phyloP scores from a whole-genome alignment of 2,329 filamentous ascomycete genomes.

The Hymenotorrendiella dingleyae region DNA sequence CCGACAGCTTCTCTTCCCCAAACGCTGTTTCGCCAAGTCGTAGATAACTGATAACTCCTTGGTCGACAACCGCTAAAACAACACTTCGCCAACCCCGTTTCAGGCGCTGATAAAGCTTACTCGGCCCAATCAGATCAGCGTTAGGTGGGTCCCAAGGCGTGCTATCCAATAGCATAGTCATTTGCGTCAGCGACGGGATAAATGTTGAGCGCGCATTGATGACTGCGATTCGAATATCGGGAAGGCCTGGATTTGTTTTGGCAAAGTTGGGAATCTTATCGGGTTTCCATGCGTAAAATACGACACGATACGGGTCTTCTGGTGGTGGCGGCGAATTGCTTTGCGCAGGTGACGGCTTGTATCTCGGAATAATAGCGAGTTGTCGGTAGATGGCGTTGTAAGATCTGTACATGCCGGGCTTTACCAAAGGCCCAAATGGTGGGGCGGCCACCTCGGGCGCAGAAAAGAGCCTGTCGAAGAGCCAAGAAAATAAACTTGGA shows the following conservation, averaged over 20 bases:
- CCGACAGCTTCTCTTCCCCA: conserved; percentile 65
- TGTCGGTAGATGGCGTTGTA: conserved; percentile 70
- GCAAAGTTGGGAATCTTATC: conserved; percentile 54
- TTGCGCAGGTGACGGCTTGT: conserved; percentile 48
- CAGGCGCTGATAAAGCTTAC: conserved; percentile 65
- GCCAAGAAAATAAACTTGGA: conserved; percentile 26
- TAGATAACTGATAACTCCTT: conserved; percentile 84
- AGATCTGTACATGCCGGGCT: conserved; percentile 58
- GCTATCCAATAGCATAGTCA: conserved; percentile 65
- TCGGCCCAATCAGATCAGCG: conserved; percentile 35
- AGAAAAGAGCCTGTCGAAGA: conserved; percentile 27
- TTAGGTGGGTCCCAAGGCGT: conserved; percentile 62
- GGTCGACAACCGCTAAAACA: conserved; percentile 80
- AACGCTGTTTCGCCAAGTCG: conserved; percentile 76
- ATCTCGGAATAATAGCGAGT: conserved; percentile 65
- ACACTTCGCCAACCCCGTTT: conserved; percentile 83
- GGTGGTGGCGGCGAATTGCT: conserved; percentile 29
- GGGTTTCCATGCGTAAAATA: conserved; percentile 80
- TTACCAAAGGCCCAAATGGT: conserved; percentile 51
- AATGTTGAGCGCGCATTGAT: conserved; percentile 66
- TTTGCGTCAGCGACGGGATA: conserved; percentile 67
- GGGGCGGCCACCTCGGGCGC: conserved; percentile 19
- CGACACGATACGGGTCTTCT: conserved; percentile 58
- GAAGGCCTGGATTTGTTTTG: conserved; percentile 70
- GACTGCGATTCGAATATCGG: conserved; percentile 82